phyloP scores from a whole-genome alignment of 805 yeast genomes.

The Teunomyces cretensis region DNA sequence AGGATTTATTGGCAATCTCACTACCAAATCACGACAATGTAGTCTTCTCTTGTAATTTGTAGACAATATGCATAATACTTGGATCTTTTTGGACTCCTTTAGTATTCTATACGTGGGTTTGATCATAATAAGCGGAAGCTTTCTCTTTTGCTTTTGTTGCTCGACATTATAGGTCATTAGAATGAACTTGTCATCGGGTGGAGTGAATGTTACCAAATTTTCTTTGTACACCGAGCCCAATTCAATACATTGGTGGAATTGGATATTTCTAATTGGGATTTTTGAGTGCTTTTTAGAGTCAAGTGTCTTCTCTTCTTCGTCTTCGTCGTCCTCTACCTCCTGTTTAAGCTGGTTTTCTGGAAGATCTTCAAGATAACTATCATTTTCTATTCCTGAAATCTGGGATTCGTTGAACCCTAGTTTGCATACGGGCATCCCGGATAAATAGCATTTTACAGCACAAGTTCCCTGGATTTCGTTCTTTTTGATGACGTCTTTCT shows the following conservation, averaged over 20 bases:
- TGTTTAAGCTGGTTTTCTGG: constrained; percentile 11
- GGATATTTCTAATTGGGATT: constrained; percentile 39
- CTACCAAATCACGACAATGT: constrained; percentile 29
- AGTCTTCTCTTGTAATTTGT: constrained; percentile 36
- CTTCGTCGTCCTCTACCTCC: constrained; percentile 11
- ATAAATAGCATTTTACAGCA: constrained; percentile 36
- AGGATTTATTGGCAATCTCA: constrained; percentile 37
- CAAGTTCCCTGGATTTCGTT: constrained; percentile 38
- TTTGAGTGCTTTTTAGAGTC: background rate
- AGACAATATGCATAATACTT: constrained; percentile 33
- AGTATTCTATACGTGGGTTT: constrained; percentile 34
- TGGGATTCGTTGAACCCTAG: constrained; percentile 41
- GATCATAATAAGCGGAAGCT: constrained; percentile 45
- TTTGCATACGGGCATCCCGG: constrained; percentile 46
- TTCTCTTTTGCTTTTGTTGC: constrained; percentile 34
- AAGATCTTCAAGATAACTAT: constrained; percentile 12
- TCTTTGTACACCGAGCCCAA: constrained; percentile 63
- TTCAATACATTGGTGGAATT: constrained; percentile 69
- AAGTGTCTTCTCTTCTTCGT: constrained; percentile 5
- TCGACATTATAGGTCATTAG: constrained; percentile 44
- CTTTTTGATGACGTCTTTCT: constrained; percentile 21
- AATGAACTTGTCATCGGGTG: constrained; percentile 65
- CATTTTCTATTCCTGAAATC: constrained; percentile 33
- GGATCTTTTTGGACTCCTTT: constrained; percentile 23
- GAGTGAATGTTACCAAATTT: constrained; percentile 73